Evolutionary conservation across 441 rosid genomes (phyloP), one percentile per base, ranked within the genome.

Genomic region (Hypseocharis bilobata): DNA sequence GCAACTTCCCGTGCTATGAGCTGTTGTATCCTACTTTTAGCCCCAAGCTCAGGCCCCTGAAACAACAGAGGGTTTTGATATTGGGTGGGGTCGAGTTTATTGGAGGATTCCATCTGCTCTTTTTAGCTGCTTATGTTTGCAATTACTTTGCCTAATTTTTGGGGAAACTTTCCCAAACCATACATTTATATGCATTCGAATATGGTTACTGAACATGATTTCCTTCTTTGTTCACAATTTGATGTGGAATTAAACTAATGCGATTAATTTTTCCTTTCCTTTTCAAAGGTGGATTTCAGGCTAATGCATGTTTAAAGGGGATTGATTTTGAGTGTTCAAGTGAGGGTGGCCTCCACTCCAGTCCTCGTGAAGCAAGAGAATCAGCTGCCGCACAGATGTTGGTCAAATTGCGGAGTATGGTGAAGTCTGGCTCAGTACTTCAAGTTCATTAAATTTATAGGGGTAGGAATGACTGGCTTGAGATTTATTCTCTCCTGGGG

Each of bases 331-430:
- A 80, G 60, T 69, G 64, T 60, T 73, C 84, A 10, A 16, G 65
- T 47, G 40, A 28, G 0, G 90, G 90, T 25, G 81, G 77, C 10
- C 67, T 60, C 36, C 63, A 45, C 38, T 58, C 70, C 44, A 74
- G 63, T 56, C 78, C 89, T 19, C 70, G 28, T 14, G 81, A 77
- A 65, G 93, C 97, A 52, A 87, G 96, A 67, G 84, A 83, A 70
- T 84, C 86, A 0, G 89, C 96, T 2, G 94, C 96, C 0, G 47
- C 62, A 26, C 45, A 58, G 56, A 61, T 80, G 81, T 57, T 86
- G 58, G 70, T 56, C 17, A 72, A 63, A 62, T 63, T 86, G 76
- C 62, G 29, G 3, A 54, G 58, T 2, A 14, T 69, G 29, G 6
- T 72, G 6, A 45, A 63, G 32, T 54, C 51, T 57, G 61, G 32